Base-by-base conservation (phyloP, 2,329 filamentous ascomycete species). In the Hypocrella siamensis region DNA sequence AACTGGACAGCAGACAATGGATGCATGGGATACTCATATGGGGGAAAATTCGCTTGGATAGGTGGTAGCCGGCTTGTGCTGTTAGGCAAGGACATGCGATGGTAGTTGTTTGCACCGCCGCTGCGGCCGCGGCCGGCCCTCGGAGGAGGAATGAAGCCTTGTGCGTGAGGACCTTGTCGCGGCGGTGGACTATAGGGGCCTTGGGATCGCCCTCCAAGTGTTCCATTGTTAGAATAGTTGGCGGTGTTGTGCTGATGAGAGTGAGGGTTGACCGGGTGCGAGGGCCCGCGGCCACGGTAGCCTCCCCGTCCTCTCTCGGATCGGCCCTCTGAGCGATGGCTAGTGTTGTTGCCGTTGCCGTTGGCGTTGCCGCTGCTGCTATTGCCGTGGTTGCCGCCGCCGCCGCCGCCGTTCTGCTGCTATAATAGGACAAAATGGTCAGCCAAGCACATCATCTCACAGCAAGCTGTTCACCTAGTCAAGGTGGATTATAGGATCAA, bases 261-360 rank as follows among this genome's bases (percentile, higher is more conserved):
- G 39, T 56, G 55, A 12, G 46, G 43, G 43, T 47, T 54, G 37
- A 41, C 42, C 24, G 44, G 42, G 35, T 56, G 56, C 37, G 65
- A 61, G 14, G 52, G 54, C 24, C 61, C 63, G 29, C 64, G 62
- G 28, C 55, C 54, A 24, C 63, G 58, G 36, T 52, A 65, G 17
- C 55, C 54, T 15, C 61, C 61, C 22, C 63, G 60, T 15, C 56
- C 54, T 32, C 53, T 47, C 40, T 63, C 48, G 39, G 48, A 38
- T 45, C 63, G 49, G 33, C 46, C 48, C 37, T 64, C 60, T 10
- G 48, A 44, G 28, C 53, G 51, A 15, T n/a, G n/a, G n/a, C 50
- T 43, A 34, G 47, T 50, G 21, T 45, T 37, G 31, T 40, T 35
- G 4, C 19, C 28, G 17, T 26, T 34, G 32, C 25, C 30, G 27